Percentiles rank a stretch among this genome's conserved stretches.
Conservation (phyloP, 306 rosid species). For the Casuarina glauca region DNA sequence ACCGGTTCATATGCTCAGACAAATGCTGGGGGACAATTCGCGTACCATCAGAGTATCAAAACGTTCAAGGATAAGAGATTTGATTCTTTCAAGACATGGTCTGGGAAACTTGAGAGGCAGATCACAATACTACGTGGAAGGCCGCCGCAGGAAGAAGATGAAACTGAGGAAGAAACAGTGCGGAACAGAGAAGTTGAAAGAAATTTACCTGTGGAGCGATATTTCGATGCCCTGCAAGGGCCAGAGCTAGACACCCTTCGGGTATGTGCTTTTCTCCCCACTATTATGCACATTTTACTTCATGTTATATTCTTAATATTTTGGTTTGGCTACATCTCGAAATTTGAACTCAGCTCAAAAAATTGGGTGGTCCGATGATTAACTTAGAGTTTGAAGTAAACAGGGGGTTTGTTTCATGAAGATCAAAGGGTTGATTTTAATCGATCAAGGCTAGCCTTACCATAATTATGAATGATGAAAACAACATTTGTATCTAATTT, state of each 20-base stretch:
- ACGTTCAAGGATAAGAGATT: conserved; percentile 56
- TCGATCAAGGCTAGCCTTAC: neutral
- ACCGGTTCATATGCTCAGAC: conserved; percentile 21
- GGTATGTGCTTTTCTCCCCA: conserved; percentile 40
- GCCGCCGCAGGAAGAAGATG: conserved; percentile 19
- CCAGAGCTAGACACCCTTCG: conserved; percentile 70
- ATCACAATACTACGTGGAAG: conserved; percentile 63
- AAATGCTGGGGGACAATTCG: neutral
- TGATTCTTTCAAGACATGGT: conserved; percentile 82
- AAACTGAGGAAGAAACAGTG: conserved; percentile 25
- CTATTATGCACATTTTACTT: neutral
- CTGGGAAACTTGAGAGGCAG: conserved; percentile 75
- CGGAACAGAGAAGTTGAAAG: conserved; percentile 36
- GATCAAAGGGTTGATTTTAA: neutral
- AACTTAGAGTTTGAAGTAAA: neutral
- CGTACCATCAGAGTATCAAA: conserved; percentile 35
- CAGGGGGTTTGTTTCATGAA: neutral
- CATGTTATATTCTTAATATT: neutral
- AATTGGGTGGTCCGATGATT: neutral
- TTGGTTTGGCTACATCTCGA: neutral
- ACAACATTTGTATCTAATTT: neutral
- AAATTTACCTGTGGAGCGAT: conserved; percentile 61
- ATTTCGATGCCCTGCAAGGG: conserved; percentile 66
- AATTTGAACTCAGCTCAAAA: neutral
- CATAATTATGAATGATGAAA: neutral